phyloP scores from a whole-genome alignment of 2,329 filamentous ascomycete genomes.

The Coniochaeta prunicola region DNA sequence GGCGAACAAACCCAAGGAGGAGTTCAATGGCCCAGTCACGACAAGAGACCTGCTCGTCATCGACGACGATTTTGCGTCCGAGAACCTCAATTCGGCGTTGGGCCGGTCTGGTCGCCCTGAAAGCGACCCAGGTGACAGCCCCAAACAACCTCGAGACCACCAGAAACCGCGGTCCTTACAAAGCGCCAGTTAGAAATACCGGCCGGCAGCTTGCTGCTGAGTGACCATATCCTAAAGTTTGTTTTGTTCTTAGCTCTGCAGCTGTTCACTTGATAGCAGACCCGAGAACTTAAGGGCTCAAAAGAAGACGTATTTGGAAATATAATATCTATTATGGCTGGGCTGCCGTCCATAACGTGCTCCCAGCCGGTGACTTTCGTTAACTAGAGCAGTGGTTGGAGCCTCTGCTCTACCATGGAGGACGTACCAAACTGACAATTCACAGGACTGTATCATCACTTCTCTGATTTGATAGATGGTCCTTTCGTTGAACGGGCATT shows the following conservation, averaged over 20 bases:
- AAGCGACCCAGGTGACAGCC: neutral
- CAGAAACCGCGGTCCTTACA: neutral
- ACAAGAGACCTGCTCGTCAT: constrained; percentile 7
- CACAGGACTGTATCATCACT: too few relatives aligned
- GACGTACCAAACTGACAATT: too few relatives aligned
- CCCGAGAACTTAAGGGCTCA: too few relatives aligned
- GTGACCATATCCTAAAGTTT: neutral
- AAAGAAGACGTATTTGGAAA: too few relatives aligned
- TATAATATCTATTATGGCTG: too few relatives aligned
- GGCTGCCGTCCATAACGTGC: too few relatives aligned
- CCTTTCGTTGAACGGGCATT: too few relatives aligned
- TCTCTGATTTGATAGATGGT: too few relatives aligned
- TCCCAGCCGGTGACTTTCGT: too few relatives aligned
- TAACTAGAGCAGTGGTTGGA: too few relatives aligned
- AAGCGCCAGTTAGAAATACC: neutral
- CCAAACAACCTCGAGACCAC: neutral
- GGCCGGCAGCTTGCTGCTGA: neutral
- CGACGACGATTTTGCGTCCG: constrained; percentile 3
- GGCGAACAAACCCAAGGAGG: constrained; percentile 12
- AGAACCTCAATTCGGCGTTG: constrained; percentile 6
- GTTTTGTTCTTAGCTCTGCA: neutral
- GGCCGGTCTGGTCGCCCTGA: neutral
- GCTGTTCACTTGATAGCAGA: too few relatives aligned
- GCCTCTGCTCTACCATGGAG: too few relatives aligned
- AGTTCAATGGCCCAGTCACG: constrained; percentile 11